Conservation (phyloP, 1,284 basidiomycete genomes). For the Ceratobasidium papillatum region DNA sequence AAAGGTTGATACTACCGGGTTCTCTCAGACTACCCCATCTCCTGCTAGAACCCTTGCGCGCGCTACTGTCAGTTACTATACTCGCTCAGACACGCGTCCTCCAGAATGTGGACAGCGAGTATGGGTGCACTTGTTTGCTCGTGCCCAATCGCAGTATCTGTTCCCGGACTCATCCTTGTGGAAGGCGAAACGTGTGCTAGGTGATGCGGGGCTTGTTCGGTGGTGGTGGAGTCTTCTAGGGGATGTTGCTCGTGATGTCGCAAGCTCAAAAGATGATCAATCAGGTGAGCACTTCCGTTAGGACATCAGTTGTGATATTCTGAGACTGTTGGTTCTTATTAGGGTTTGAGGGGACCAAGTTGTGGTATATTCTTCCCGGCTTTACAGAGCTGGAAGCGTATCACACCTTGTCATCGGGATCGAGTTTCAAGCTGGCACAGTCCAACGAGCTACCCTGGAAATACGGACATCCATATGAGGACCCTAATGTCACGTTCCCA, state of each 20-base stretch:
- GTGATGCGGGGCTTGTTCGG: slow-evolving; percentile 81
- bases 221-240: slow-evolving; percentile 91
- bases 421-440: slow-evolving; percentile 29
- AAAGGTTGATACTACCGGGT: slow-evolving; percentile 94
- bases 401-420: slow-evolving; percentile 59
- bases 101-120: slow-evolving; percentile 51
- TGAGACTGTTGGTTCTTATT: background rate
- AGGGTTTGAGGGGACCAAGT: slow-evolving; percentile 46
- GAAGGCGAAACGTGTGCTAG: slow-evolving; percentile 75
- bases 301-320: slow-evolving; percentile 23
- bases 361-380: slow-evolving; percentile 79
- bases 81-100: slow-evolving; percentile 71
- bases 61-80: slow-evolving; percentile 74
- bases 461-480: slow-evolving; percentile 80
- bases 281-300: slow-evolving; percentile 36
- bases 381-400: slow-evolving; percentile 74
- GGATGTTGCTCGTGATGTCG: slow-evolving; percentile 59
- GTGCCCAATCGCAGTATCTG: slow-evolving; percentile 90
- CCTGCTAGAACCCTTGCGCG: slow-evolving; percentile 75
- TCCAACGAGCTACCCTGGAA: slow-evolving; percentile 58
- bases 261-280: background rate
- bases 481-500: slow-evolving; percentile 60
- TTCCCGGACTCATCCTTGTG: slow-evolving; percentile 91
- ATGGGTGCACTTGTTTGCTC: slow-evolving; percentile 90
- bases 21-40: slow-evolving; percentile 61